These are phyloP conservation scores for Xylaria flabelliformis DNA, from an alignment of 495 filamentous ascomycete species.

Conservation along the genomic window DNA sequence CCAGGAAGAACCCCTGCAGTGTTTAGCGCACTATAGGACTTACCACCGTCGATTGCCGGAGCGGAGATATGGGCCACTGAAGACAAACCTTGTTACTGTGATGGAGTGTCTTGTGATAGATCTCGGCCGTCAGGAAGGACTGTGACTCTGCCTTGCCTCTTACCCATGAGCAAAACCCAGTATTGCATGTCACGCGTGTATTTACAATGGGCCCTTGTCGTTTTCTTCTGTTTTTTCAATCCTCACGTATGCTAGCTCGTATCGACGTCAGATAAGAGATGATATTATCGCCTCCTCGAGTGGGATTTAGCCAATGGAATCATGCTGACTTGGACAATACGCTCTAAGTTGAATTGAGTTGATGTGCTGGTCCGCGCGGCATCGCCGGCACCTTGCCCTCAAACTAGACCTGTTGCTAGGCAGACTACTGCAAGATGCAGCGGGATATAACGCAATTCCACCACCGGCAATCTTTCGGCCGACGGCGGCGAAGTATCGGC, in stretches of 20 bases:
- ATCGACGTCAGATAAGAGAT: not conserved
- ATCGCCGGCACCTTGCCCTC: not conserved
- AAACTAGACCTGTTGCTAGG: not conserved
- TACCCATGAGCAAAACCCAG: not conserved
- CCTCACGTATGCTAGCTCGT: not conserved
- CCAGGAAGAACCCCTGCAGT: not conserved
- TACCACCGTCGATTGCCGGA: not conserved
- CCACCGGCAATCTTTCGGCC: not conserved
- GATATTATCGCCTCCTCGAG: not conserved
- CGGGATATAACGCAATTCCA: not conserved
- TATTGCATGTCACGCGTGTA: not conserved
- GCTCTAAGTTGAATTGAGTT: not conserved
- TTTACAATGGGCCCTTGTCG: slow-evolving; percentile 1
- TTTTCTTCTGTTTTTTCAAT: not conserved
- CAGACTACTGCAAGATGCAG: not conserved
- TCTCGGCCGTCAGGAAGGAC: not conserved
- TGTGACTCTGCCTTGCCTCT: not conserved
- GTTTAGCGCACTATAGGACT: not conserved
- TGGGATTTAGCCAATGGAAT: not conserved
- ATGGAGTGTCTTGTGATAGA: not conserved
- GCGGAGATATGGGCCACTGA: not conserved
- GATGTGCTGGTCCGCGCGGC: not conserved
- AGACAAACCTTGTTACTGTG: not conserved
- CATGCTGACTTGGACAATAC: not conserved
- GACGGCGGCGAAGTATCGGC: not conserved